A percentile compares a stretch with the other conserved stretches of the same genome.
phyloP scores from a whole-genome alignment of 164 flowering plant genomes.

The Stephania yunnanensis region DNA sequence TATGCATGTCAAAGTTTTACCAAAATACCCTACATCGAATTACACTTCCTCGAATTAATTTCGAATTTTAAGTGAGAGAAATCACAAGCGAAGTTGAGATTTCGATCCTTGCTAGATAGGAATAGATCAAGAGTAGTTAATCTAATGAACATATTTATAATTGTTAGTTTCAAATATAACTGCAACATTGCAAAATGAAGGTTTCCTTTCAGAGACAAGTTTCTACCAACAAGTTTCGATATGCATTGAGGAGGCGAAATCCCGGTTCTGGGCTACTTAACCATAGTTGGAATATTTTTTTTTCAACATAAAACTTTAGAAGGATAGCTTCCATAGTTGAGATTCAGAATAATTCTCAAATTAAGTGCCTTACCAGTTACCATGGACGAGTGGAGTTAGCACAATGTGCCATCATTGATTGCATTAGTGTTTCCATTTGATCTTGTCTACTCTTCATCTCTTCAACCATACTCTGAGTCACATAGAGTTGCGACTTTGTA shows the following conservation, averaged over 20 bases:
- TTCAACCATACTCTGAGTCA: constrained; percentile 1
- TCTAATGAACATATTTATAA: not conserved
- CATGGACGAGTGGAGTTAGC: not conserved
- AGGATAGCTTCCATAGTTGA: not conserved
- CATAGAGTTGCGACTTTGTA: not conserved
- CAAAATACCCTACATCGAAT: not conserved
- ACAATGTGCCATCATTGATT: not conserved
- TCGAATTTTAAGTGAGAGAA: too few relatives aligned
- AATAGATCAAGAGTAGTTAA: not conserved
- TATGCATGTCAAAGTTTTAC: not conserved
- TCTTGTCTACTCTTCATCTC: constrained; percentile 4
- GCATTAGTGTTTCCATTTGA: not conserved
- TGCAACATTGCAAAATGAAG: not conserved
- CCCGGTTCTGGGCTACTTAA: not conserved
- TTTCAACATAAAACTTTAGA: not conserved
- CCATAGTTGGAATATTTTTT: too few relatives aligned
- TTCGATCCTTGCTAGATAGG: not conserved
- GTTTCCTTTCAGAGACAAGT: not conserved
- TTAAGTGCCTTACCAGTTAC: not conserved
- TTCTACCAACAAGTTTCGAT: not conserved
- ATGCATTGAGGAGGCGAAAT: not conserved
- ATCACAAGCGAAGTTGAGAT: not conserved
- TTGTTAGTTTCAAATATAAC: not conserved
- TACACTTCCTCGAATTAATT: too few relatives aligned
- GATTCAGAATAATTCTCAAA: not conserved